Percentiles rank a stretch among this genome's conserved stretches.
Conservation (phyloP, 2,329 filamentous ascomycete genomes). For the Aspergillus melleus region DNA sequence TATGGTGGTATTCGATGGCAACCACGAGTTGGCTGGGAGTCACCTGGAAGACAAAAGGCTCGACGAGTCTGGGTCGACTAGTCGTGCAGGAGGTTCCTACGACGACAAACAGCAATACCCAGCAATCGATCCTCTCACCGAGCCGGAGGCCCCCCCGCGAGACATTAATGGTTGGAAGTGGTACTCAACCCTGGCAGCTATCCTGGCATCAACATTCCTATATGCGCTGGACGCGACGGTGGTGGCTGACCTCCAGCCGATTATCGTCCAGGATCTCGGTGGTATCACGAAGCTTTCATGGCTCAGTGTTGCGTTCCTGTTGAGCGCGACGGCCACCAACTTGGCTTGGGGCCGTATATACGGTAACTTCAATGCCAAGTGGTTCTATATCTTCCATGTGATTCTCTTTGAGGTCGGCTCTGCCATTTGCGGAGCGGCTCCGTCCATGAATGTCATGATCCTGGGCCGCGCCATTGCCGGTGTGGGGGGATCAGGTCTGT, state of each 20-base stretch:
- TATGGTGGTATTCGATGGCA: background rate
- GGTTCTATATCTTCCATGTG: conserved; percentile 28
- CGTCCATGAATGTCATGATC: conserved; percentile 47
- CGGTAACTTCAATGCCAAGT: conserved; percentile 46
- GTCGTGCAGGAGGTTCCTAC: background rate
- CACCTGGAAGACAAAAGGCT: background rate
- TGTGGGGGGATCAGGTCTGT: conserved; percentile 29
- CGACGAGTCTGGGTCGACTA: background rate
- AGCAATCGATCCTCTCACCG: background rate
- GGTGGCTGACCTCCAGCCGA: conserved; percentile 49
- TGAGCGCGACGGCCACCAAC: conserved; percentile 44
- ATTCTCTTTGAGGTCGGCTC: conserved; percentile 25
- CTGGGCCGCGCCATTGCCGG: conserved; percentile 31
- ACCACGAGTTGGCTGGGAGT: background rate
- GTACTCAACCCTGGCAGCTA: background rate
- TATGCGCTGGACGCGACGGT: conserved; percentile 50
- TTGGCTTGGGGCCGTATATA: conserved; percentile 40
- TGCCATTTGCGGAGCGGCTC: conserved; percentile 44
- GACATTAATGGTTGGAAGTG: background rate
- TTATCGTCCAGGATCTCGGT: conserved; percentile 41
- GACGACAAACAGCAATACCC: background rate
- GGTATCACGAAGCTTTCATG: conserved; percentile 44
- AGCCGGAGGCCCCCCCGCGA: conserved; percentile 4
- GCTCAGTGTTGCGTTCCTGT: conserved; percentile 45
- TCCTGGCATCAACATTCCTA: conserved; percentile 20